Conservation (phyloP, 352 stramenopile genomes). For the Pythium rhizo-oryzae region DNA sequence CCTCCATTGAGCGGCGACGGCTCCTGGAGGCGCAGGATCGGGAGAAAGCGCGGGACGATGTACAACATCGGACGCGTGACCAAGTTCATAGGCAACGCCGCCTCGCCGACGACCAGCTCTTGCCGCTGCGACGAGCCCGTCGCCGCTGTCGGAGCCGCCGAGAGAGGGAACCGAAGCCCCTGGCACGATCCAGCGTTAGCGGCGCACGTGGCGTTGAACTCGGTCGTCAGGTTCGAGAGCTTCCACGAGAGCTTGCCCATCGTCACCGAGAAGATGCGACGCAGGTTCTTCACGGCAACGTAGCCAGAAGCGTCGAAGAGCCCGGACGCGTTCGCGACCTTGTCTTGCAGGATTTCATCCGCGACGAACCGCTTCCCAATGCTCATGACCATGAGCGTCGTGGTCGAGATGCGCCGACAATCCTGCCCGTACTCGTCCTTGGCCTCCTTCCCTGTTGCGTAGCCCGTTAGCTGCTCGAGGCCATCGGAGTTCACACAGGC, state of each 20-base stretch:
- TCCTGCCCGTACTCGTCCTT: not conserved
- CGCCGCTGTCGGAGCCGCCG: too few relatives aligned
- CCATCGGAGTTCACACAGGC: not conserved
- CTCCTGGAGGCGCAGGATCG: not conserved
- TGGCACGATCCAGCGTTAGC: not conserved
- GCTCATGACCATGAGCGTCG: constrained; percentile 6
- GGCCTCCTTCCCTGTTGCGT: not conserved
- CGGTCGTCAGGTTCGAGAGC: constrained; percentile 12
- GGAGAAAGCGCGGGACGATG: not conserved
- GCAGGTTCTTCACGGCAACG: constrained; percentile 13
- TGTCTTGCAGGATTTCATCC: constrained; percentile 3
- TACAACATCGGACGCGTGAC: not conserved
- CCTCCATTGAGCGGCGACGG: not conserved
- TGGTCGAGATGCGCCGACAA: not conserved
- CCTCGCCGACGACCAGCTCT: not conserved
- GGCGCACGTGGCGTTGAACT: constrained; percentile 21
- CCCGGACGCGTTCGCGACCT: not conserved
- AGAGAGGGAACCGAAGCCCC: not conserved
- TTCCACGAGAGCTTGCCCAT: constrained; percentile 23
- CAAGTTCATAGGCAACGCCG: not conserved
- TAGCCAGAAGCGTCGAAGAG: not conserved
- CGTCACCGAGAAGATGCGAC: constrained; percentile 30
- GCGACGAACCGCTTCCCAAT: constrained; percentile 16
- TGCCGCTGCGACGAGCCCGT: not conserved
- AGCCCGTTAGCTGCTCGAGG: not conserved